Percentiles rank a stretch among this genome's conserved stretches.
Evolutionary conservation across 352 stramenopile genomes (phyloP).

Genomic region (Phytopythium cucurbitacearum): DNA sequence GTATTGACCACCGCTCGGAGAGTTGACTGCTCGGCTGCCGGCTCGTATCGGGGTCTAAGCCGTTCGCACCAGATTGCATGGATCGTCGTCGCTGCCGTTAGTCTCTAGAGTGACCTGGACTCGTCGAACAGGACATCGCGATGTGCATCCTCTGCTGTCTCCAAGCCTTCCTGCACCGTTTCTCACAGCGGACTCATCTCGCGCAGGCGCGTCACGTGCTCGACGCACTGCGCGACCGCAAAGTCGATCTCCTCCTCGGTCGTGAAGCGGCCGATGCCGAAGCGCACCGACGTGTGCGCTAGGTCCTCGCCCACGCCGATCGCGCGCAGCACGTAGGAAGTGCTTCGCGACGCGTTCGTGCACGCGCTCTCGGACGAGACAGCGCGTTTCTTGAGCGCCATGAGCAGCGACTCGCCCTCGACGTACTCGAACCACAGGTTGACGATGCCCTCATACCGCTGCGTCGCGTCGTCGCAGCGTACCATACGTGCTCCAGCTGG

Average conservation of each 20-base stretch:
- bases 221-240: constrained; percentile 91
- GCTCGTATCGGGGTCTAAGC: no score
- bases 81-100: no score
- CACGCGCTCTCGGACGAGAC: constrained; percentile 97
- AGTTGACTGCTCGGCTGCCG: no score
- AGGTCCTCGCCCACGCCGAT: constrained; percentile 99
- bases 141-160: no score
- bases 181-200: constrained; percentile 99
- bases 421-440: constrained; percentile 99
- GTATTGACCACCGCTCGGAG: no score
- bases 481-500: constrained; percentile 90
- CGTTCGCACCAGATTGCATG: no score
- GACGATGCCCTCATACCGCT: constrained; percentile 95
- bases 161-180: constrained; percentile 99
- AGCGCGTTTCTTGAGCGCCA: constrained; percentile 99
- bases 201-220: constrained; percentile 95
- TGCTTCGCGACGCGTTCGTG: constrained; percentile 93
- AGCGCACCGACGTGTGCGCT: constrained; percentile 97
- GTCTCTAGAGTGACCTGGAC: no score
- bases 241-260: constrained; percentile 98
- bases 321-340: constrained; percentile 98
- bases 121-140: no score
- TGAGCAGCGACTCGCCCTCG: constrained; percentile 98
- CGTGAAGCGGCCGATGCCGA: constrained; percentile 97
- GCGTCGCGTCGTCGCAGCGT: constrained; percentile 94